Conservation (phyloP, 2,329 filamentous ascomycete genomes). For the Alternaria incomplexa region DNA sequence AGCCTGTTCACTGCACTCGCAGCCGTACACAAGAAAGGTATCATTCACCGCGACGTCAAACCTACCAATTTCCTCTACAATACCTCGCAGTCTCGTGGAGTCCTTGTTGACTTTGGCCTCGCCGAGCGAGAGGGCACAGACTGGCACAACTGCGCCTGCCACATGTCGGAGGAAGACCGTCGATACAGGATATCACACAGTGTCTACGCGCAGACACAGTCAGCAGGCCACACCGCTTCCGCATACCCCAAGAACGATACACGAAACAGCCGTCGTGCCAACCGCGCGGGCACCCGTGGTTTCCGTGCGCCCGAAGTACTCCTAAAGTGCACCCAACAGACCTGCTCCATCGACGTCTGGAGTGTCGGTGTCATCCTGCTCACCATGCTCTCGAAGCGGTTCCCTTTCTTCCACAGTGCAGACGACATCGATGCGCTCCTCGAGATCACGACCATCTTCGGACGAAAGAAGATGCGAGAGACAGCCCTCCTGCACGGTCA, state of each 20-base stretch:
- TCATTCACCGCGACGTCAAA: constrained; percentile 95
- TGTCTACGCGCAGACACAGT: constrained; percentile 64
- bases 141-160: constrained; percentile 81
- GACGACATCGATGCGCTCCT: constrained; percentile 98
- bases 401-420: constrained; percentile 98
- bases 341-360: constrained; percentile 93
- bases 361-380: constrained; percentile 94
- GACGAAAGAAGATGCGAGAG: constrained; percentile 79
- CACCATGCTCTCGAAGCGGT: constrained; percentile 89
- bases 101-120: constrained; percentile 98
- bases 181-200: constrained; percentile 63
- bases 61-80: constrained; percentile 98
- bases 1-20: constrained; percentile 85
- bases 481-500: constrained; percentile 86
- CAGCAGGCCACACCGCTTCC: constrained; percentile 47
- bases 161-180: constrained; percentile 67
- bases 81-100: constrained; percentile 76
- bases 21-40: constrained; percentile 81
- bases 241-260: constrained; percentile 91
- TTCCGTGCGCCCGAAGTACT: constrained; percentile 96
- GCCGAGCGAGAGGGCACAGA: constrained; percentile 78
- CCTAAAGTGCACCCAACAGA: constrained; percentile 96
- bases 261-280: constrained; percentile 85
- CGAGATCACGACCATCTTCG: constrained; percentile 96
- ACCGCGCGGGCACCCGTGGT: constrained; percentile 90